Conservation (phyloP, 2,329 filamentous ascomycete genomes). For the Aspergillus bombycis region DNA sequence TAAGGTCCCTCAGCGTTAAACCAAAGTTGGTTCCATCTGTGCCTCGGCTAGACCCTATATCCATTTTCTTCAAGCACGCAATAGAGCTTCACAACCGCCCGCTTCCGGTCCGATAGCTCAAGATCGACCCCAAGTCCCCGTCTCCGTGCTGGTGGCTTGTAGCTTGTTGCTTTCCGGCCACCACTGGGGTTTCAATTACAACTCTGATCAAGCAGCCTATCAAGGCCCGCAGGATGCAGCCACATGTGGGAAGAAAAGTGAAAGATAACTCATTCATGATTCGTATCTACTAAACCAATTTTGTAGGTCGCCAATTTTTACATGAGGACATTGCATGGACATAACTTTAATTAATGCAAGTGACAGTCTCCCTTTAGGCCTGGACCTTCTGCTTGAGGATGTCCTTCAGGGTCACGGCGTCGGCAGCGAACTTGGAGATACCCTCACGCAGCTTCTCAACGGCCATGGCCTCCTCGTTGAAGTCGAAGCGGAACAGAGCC, state of each 20-base stretch:
- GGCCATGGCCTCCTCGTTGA: slow-evolving; percentile 99
- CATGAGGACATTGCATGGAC: slow-evolving; percentile 18
- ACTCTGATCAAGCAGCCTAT: neutral
- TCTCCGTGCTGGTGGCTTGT: neutral
- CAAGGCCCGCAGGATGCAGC: neutral
- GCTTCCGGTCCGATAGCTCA: neutral
- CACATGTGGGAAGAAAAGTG: neutral
- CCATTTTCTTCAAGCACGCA: neutral
- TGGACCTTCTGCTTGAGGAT: slow-evolving; percentile 86
- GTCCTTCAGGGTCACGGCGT: slow-evolving; percentile 89
- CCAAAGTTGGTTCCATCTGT: neutral
- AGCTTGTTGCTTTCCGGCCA: neutral
- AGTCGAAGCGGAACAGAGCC: slow-evolving; percentile 92
- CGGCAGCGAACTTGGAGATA: slow-evolving; percentile 98
- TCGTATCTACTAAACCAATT: slow-evolving; percentile 29
- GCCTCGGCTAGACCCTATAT: neutral
- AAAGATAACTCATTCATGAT: slow-evolving; percentile 22
- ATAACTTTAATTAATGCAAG: slow-evolving; percentile 7
- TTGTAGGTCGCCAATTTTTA: slow-evolving; percentile 30
- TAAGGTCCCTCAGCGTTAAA: too few relatives aligned
- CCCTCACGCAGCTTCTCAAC: slow-evolving; percentile 99
- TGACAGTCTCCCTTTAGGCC: slow-evolving; percentile 34
- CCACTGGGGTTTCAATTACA: neutral
- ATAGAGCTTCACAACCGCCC: neutral
- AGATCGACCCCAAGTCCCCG: neutral